These are phyloP conservation scores for Pisolithus sp. DNA, from an alignment of 768 basidiomycete genomes.

Conservation along the genomic window DNA sequence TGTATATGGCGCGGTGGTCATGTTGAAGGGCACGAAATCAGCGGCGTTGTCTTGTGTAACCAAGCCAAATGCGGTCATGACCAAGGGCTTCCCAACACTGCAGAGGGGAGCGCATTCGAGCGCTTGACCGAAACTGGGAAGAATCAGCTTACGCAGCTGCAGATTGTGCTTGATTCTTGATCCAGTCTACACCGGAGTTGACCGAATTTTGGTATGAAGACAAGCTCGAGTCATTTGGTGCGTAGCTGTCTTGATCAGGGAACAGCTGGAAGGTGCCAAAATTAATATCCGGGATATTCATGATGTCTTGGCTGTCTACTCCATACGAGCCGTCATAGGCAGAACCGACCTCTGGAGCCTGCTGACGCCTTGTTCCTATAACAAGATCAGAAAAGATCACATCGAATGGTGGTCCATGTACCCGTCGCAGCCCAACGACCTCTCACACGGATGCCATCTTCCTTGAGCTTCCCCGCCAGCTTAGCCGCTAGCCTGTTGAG, in stretches of 20 bases:
- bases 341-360: slow-evolving; percentile 38
- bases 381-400: slow-evolving; percentile 2
- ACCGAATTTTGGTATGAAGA: slow-evolving; percentile 48
- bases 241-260: slow-evolving; percentile 61
- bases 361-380: slow-evolving; percentile 44
- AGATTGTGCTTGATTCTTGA: slow-evolving; percentile 40
- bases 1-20: slow-evolving; percentile 36
- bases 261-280: slow-evolving; percentile 60
- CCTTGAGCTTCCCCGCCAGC: slow-evolving; percentile 25
- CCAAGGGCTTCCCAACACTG: slow-evolving; percentile 51
- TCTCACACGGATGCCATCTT: slow-evolving; percentile 44
- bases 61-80: slow-evolving; percentile 54
- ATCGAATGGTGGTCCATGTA: slow-evolving; percentile 19
- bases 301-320: slow-evolving; percentile 62
- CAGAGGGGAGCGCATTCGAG: slow-evolving; percentile 4
- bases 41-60: slow-evolving; percentile 50
- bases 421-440: slow-evolving; percentile 56
- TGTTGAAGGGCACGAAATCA: slow-evolving; percentile 59
- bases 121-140: neutral
- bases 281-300: slow-evolving; percentile 48
- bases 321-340: slow-evolving; percentile 58
- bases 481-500: slow-evolving; percentile 33
- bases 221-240: slow-evolving; percentile 40
- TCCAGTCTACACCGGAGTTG: slow-evolving; percentile 50
- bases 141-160: slow-evolving; percentile 36